These are phyloP conservation scores for Oryza rufipogon DNA, from an alignment of 176 grass and related monocot genomes.

Conservation along the genomic window DNA sequence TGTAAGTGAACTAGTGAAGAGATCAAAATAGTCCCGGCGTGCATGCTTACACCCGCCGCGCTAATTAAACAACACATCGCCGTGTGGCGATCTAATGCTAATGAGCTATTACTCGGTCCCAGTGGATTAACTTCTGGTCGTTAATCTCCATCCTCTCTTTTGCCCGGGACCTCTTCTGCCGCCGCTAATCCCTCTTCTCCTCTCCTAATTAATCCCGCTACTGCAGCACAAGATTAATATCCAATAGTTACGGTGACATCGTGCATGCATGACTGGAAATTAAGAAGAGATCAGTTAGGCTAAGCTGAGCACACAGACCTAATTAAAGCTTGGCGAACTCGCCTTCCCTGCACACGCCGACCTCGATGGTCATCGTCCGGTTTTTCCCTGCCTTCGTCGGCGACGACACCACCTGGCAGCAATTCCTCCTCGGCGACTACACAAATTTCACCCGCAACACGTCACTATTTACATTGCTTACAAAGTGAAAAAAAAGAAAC, in stretches of 20 bases:
- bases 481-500: too few relatives aligned
- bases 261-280: background rate
- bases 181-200: constrained; percentile 23
- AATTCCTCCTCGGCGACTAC: constrained; percentile 92
- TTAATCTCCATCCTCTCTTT: constrained; percentile 5
- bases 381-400: constrained; percentile 54
- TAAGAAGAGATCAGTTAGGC: background rate
- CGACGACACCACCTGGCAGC: constrained; percentile 82
- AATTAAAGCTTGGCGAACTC: constrained; percentile 68
- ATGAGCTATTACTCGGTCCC: constrained; percentile 7
- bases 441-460: background rate
- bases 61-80: constrained; percentile 1
- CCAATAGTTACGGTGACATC: background rate
- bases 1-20: background rate
- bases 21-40: background rate
- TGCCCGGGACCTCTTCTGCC: constrained; percentile 11
- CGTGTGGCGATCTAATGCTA: background rate
- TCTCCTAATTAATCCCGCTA: constrained; percentile 24
- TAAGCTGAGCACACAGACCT: background rate
- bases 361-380: constrained; percentile 66
- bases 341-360: constrained; percentile 64
- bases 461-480: background rate
- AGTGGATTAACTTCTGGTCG: background rate
- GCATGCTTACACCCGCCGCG: background rate
- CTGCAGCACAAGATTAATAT: background rate